These are phyloP conservation scores for Delphinella strobiligena DNA, from an alignment of 2,329 filamentous ascomycete genomes.

Conservation along the genomic window DNA sequence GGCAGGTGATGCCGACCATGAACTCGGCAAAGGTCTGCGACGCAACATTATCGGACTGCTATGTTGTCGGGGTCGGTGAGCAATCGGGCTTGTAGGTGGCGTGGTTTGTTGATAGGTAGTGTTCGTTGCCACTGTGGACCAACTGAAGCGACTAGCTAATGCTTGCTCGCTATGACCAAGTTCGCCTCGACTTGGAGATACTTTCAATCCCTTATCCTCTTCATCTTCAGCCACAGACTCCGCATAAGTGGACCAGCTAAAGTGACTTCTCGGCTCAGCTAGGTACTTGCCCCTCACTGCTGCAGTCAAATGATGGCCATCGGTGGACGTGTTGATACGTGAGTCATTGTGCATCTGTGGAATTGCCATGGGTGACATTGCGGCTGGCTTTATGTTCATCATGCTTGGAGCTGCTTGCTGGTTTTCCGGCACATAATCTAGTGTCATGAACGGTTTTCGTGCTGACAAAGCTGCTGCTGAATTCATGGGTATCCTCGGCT, in stretches of 20 bases:
- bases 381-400: too few relatives aligned
- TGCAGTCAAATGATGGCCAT: constrained; percentile 5
- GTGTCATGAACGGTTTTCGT: too few relatives aligned
- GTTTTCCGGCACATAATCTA: too few relatives aligned
- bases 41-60: constrained; percentile 6
- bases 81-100: constrained; percentile 29
- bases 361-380: too few relatives aligned
- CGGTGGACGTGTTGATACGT: too few relatives aligned
- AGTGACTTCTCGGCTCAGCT: constrained; percentile 14
- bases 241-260: constrained; percentile 23
- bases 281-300: constrained; percentile 1
- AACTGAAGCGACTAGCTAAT: constrained; percentile 27
- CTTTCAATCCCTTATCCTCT: constrained; percentile 1
- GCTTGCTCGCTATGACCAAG: constrained; percentile 14
- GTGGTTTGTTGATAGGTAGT: constrained; percentile 28
- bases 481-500: too few relatives aligned
- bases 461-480: too few relatives aligned
- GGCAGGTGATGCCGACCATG: too few relatives aligned
- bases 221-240: constrained; percentile 10
- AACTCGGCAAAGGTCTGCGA: constrained; percentile 11
- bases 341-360: too few relatives aligned
- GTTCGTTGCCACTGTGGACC: constrained; percentile 27
- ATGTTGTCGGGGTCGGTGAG: constrained; percentile 15
- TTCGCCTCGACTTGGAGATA: constrained; percentile 8
- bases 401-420: too few relatives aligned